Base-by-base conservation (phyloP, 805 yeast genomes). In the Kuraishia capsulata region DNA sequence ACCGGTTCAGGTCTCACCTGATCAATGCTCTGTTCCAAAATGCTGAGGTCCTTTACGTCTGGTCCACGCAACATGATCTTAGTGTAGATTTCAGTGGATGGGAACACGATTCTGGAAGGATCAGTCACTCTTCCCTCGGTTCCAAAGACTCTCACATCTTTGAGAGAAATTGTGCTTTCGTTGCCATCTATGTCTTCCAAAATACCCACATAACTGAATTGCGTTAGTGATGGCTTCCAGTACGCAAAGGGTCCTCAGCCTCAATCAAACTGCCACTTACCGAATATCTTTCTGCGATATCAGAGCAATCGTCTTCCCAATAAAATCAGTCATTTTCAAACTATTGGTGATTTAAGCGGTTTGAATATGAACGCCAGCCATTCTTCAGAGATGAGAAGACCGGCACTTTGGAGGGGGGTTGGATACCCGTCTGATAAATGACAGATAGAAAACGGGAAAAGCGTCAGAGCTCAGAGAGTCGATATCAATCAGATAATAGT, bases 251-350 rank as follows among this genome's bases (percentile, higher is more conserved):
- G n/a, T n/a, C n/a, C n/a, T n/a, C n/a, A n/a, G n/a, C n/a, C n/a
- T n/a, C n/a, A n/a, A n/a, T n/a, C n/a, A n/a, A n/a, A n/a, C n/a
- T n/a, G n/a, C 34, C 16, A 54, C 71, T 33, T 55, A 68, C 67
- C 78, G 70, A 43, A 84, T 79, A 29, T 85, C 86, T 50, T 83
- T 79, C 54, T 75, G 76, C 42, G 94, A 81, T 45, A 83, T 73
- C 56, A 87, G 68, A 20, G 92, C 78, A 49, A 88, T 86, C 37
- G 90, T 81, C 57, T 86, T 86, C 8, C 97, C 97, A 48, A 88
- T 83, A 60, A 81, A 89, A 54, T 88, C 88, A 34, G 97, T 81
- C 97, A 92, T 92, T 23, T 23, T 8, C n/a, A n/a, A n/a, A n/a
- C n/a, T n/a, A n/a, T n/a, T n/a, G n/a, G n/a, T n/a, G n/a, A n/a